Percentiles rank a stretch among this genome's conserved stretches.
These are phyloP conservation scores for Pisolithus marmoratus DNA, from an alignment of 768 basidiomycete species.

Conservation along the genomic window DNA sequence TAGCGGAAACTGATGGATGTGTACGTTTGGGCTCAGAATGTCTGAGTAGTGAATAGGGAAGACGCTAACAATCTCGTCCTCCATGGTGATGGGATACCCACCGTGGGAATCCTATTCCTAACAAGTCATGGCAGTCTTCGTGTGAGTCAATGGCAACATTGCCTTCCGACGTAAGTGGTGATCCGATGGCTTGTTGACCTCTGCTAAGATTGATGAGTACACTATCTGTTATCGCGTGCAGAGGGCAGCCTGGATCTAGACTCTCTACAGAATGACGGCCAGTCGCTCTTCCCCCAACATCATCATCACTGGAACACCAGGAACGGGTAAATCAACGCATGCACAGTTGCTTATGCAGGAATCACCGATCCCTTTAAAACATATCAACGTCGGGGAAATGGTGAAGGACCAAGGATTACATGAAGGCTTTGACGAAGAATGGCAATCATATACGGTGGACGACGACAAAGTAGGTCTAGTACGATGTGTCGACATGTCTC, in stretches of 20 bases:
- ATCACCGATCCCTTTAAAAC: slow-evolving; percentile 62
- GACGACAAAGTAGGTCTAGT: slow-evolving; percentile 78
- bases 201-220: too few relatives aligned
- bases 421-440: slow-evolving; percentile 86
- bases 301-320: slow-evolving; percentile 86
- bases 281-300: slow-evolving; percentile 50
- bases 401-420: slow-evolving; percentile 82
- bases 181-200: too few relatives aligned
- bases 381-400: slow-evolving; percentile 87
- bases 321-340: slow-evolving; percentile 95
- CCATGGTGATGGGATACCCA: slow-evolving; percentile 9
- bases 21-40: slow-evolving; percentile 53
- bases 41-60: slow-evolving; percentile 73
- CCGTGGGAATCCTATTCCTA: not conserved
- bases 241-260: too few relatives aligned
- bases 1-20: slow-evolving; percentile 80
- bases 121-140: too few relatives aligned
- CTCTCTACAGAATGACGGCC: not conserved
- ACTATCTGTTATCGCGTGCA: too few relatives aligned
- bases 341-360: slow-evolving; percentile 76
- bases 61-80: slow-evolving; percentile 60
- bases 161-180: too few relatives aligned
- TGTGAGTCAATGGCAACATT: too few relatives aligned
- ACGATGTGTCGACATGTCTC: not conserved
- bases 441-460: slow-evolving; percentile 91